Evolutionary conservation across 2,329 filamentous ascomycete genomes (phyloP), one percentile per base, ranked within the genome.

Genomic region (Mariannaea sp.): DNA sequence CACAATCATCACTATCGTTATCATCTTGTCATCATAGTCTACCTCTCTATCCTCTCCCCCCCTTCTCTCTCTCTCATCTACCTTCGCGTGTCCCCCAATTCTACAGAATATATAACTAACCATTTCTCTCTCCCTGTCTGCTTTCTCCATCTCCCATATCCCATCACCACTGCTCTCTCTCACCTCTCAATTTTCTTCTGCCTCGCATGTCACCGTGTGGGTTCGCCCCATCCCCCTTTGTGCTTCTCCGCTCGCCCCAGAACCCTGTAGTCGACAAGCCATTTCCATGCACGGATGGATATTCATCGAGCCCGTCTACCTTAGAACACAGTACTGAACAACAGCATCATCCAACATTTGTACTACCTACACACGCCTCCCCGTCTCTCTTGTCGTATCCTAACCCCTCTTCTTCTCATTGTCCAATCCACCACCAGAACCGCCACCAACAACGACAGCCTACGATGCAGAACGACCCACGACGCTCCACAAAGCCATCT

Each of bases 401-500:
- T n/a, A 44, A 16, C 48, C 46, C 26, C 32, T 52, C 54, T 49
- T 48, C 56, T 57, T 48, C n/a, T n/a, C 46, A 24, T 24, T 57
- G 17, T 57, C n/a, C 53, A 49, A 32, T 50, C 49, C 22, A 49
- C 13, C 40, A 43, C 6, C 22, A 10, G 26, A 46, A 46, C 33
- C 38, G 39, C 40, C 45, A 16, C 27, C 30, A 49, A 44, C 42
- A 45, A 45, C 42, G 22, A 45, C 42, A 8, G 42, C 42, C 42
- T 30, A 45, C 42, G 42, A 29, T 30, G 29, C 42, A 45, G 29
- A 12, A 30, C 13, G 42, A 29, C 42, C 42, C 42, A 45, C 42
- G 29, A 30, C 13, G 36, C 26, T 41, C 43, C 39, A 47, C 41
- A 40, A 45, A 35, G 49, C 49, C 42, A 44, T 32, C 36, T 33